These are phyloP conservation scores for Hanseniaspora occidentalis DNA, from an alignment of 805 yeast genomes.

Conservation along the genomic window DNA sequence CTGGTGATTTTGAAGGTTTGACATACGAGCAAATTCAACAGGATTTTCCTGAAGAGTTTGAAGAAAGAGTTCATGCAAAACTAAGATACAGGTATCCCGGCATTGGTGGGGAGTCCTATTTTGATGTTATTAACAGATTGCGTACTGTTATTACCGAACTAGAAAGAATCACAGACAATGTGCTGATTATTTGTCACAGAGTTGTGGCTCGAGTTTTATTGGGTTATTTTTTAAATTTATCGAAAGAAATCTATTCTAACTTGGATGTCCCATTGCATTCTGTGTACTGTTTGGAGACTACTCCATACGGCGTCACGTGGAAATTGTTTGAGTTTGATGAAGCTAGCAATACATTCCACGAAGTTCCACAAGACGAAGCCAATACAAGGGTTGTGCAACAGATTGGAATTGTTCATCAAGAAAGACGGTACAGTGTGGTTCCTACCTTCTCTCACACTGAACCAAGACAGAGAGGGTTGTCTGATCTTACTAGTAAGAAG, in stretches of 20 bases:
- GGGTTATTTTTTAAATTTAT: slow-evolving; percentile 80
- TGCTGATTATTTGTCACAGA: slow-evolving; percentile 73
- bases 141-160: slow-evolving; percentile 86
- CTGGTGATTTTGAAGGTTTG: slow-evolving; percentile 87
- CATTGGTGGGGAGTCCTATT: slow-evolving; percentile 89
- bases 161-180: slow-evolving; percentile 82
- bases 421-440: slow-evolving; percentile 58
- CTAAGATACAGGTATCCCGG: slow-evolving; percentile 89
- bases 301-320: slow-evolving; percentile 95
- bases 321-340: slow-evolving; percentile 81
- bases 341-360: slow-evolving; percentile 58
- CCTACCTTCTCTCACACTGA: slow-evolving; percentile 54
- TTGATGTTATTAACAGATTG: slow-evolving; percentile 84
- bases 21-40: slow-evolving; percentile 78
- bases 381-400: slow-evolving; percentile 46
- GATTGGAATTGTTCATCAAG: slow-evolving; percentile 57
- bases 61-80: slow-evolving; percentile 63
- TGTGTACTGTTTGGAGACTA: slow-evolving; percentile 77
- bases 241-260: slow-evolving; percentile 70
- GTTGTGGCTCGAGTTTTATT: slow-evolving; percentile 80
- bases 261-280: slow-evolving; percentile 90
- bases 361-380: slow-evolving; percentile 36
- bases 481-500: slow-evolving; percentile 4
- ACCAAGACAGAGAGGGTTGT: slow-evolving; percentile 9
- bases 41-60: slow-evolving; percentile 65